phyloP scores from a whole-genome alignment of 2,329 filamentous ascomycete species.

The Diplodia seriata region DNA sequence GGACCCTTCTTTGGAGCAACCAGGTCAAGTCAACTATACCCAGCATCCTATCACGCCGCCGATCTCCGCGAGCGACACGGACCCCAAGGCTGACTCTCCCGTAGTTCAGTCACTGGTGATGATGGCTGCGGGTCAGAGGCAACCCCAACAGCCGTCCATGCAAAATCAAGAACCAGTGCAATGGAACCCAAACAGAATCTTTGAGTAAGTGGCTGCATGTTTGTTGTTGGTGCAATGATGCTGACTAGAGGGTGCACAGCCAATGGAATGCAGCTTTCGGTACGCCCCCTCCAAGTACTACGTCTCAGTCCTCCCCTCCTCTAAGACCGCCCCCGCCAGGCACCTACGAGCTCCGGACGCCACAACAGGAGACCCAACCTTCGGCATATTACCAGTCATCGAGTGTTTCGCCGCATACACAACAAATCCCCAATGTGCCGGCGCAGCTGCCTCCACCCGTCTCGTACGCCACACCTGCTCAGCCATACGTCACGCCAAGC shows the following conservation, averaged over 20 bases:
- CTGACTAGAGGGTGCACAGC: constrained; percentile 56
- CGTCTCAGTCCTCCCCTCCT: constrained; percentile 54
- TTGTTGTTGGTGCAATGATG: constrained; percentile 31
- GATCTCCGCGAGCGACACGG: constrained; percentile 73
- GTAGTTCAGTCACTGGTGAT: constrained; percentile 74
- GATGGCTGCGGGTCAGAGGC: constrained; percentile 67
- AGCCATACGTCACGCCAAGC: constrained; percentile 54
- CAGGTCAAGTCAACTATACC: constrained; percentile 68
- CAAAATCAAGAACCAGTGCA: constrained; percentile 68
- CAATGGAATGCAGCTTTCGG: constrained; percentile 97
- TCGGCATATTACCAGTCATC: constrained; percentile 44
- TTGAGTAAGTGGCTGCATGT: constrained; percentile 72
- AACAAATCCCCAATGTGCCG: constrained; percentile 40
- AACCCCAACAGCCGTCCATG: constrained; percentile 56
- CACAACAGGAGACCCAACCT: constrained; percentile 45
- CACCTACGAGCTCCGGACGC: constrained; percentile 47
- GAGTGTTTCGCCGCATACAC: constrained; percentile 46
- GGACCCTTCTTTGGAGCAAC: constrained; percentile 57
- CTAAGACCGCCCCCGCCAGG: constrained; percentile 52
- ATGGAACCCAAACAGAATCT: constrained; percentile 88
- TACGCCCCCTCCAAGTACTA: constrained; percentile 61
- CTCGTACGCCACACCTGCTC: constrained; percentile 41
- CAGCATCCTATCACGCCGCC: constrained; percentile 80
- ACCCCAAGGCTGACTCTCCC: constrained; percentile 79
- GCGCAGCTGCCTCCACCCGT: constrained; percentile 46